Evolutionary conservation across 495 filamentous ascomycete species (phyloP), one percentile per base, ranked within the genome.

Genomic region (Penicillium manginii): DNA sequence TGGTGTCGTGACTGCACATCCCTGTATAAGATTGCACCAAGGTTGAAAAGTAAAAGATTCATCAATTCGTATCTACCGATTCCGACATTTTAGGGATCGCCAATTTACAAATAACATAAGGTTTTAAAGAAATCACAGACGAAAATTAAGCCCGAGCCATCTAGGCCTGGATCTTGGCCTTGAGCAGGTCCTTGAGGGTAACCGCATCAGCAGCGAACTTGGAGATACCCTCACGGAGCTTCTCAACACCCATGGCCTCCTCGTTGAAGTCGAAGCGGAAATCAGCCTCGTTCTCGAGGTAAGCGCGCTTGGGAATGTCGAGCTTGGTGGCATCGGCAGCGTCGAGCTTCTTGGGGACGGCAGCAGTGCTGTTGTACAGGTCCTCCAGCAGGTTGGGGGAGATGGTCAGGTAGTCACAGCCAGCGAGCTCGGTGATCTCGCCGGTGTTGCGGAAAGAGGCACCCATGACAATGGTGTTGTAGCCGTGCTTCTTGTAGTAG

Each of bases 211-310:
- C 96, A 32, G 96, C 93, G 73, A 99, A 99, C 78, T 96, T 96
- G 80, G 90, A 93, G 83, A 99, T 99, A 81, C 94, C 94, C 80
- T 98, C 93, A 46, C 91, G 87, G 60, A 99, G 86, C 88, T 99
- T 99, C 86, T 97, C 93, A 59, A 96, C 91, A 54, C 91, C 94
- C 94, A 99, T 99, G 59, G 91, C 85, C 73, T 99, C 91, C 83
- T 98, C 94, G 83, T 99, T 99, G 87, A 99, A 96, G 78, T 93
- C 89, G 84, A 96, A 99, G 73, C 94, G 93, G 92, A 97, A 99
- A 32, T 78, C 67, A 49, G 93, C 62, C 83, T 99, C 96, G 73
- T 94, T 81, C 71, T 90, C 82, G 74, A 99, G 86, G 86, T 98
- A 99, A 50, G 78, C 80, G 83, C 89, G 90, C 91, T 91, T 96